Percentiles rank a stretch among this genome's conserved stretches.
phyloP scores from a whole-genome alignment of 2,329 filamentous ascomycete species.

The Paecilomyces dactylethromorphus region DNA sequence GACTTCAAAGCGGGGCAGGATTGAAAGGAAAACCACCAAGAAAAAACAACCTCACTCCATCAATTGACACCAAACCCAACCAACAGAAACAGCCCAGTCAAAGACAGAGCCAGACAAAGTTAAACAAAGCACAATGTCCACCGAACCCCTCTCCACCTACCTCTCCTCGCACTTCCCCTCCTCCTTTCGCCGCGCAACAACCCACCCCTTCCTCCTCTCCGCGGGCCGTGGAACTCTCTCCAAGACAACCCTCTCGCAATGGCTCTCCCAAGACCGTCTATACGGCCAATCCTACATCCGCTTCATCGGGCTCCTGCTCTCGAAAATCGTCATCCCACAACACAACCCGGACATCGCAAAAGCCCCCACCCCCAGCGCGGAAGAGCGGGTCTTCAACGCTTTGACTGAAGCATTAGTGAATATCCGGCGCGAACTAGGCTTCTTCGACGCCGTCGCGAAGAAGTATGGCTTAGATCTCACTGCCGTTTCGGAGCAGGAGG shows the following conservation, averaged over 20 bases:
- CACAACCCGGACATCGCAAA: slow-evolving; percentile 22
- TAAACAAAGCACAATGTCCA: slow-evolving; percentile 17
- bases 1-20: too few relatives aligned
- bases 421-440: slow-evolving; percentile 59
- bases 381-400: slow-evolving; percentile 55
- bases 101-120: background rate
- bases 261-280: slow-evolving; percentile 66
- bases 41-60: background rate
- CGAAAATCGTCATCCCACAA: slow-evolving; percentile 50
- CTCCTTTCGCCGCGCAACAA: slow-evolving; percentile 52
- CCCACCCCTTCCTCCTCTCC: slow-evolving; percentile 58
- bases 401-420: slow-evolving; percentile 60
- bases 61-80: background rate
- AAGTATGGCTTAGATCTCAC: slow-evolving; percentile 53
- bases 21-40: too few relatives aligned
- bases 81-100: background rate
- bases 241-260: slow-evolving; percentile 52
- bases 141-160: slow-evolving; percentile 47
- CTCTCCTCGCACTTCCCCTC: slow-evolving; percentile 46
- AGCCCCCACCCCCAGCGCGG: slow-evolving; percentile 28
- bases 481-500: slow-evolving; percentile 22
- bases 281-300: slow-evolving; percentile 65
- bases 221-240: slow-evolving; percentile 58
- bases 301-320: slow-evolving; percentile 59
- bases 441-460: slow-evolving; percentile 59